These are phyloP conservation scores for Colletotrichum sidae DNA, from an alignment of 2,329 filamentous ascomycete species.

Conservation along the genomic window DNA sequence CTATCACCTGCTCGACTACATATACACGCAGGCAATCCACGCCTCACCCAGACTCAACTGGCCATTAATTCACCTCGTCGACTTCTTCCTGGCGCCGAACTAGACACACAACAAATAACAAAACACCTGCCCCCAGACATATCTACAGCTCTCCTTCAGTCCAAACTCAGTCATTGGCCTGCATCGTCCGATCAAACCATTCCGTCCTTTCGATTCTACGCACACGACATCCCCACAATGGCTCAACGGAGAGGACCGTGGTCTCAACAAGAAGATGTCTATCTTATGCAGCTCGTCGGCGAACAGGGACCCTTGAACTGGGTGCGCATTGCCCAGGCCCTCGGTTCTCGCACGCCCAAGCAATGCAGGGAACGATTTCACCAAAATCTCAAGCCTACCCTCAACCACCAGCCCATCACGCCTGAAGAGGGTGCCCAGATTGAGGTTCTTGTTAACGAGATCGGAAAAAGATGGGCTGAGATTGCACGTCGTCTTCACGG, in stretches of 20 bases:
- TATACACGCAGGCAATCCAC: conserved; percentile 33
- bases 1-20: conserved; percentile 33
- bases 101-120: background rate
- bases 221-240: conserved; percentile 5
- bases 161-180: background rate
- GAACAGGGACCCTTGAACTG: conserved; percentile 85
- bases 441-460: conserved; percentile 78
- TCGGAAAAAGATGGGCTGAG: conserved; percentile 93
- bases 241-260: conserved; percentile 76
- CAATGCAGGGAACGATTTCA: conserved; percentile 95
- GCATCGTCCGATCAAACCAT: background rate
- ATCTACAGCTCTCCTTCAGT: background rate
- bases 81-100: too few relatives aligned
- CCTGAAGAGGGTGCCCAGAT: conserved; percentile 78
- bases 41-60: conserved; percentile 7
- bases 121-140: background rate
- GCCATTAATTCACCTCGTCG: conserved; percentile 16
- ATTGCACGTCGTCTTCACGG: conserved; percentile 86
- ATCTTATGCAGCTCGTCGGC: conserved; percentile 77
- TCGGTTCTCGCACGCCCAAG: conserved; percentile 86
- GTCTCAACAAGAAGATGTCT: conserved; percentile 81
- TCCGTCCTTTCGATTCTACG: background rate
- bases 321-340: conserved; percentile 84
- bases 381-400: conserved; percentile 85
- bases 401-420: conserved; percentile 81